Base-by-base conservation (phyloP, 1,284 basidiomycete species). In the Puccinia novopanici region DNA sequence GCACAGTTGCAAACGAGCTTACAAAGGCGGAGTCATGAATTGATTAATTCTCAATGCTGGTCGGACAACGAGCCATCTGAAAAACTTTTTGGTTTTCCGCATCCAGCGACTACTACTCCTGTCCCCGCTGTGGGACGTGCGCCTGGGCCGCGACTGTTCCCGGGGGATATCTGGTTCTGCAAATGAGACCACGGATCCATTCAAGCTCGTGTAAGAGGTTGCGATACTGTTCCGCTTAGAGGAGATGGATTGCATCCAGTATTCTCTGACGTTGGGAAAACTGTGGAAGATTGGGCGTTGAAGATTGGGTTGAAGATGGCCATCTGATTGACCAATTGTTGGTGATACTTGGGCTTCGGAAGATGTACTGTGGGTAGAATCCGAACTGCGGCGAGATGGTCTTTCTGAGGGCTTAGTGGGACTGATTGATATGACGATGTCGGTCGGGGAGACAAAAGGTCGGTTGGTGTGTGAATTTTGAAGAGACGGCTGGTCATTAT, bases 21-120 rank as follows among this genome's bases (percentile, higher is more conserved):
- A 82, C 73, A 82, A 72, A 34, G 82, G 75, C 13, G 82, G 75
- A 45, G 83, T 84, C 83, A 84, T 84, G 74, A 84, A 85, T 17
- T 75, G 82, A 50, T 80, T 72, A 34, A 85, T 61, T 10, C 45
- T 79, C 54, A 76, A 81, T 37, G 81, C 13, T n/a, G 84, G 84
- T 76, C 48, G 77, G 48, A 80, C 42, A 9, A 84, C 57, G 57
- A 80, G 65, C 24, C 50, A 55, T 75, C 82, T 81, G 42, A 70
- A 27, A 13, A 34, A 19, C 55, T 70, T 61, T n/a, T 70, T 45
- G 13, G 24, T 75, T 61, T 24, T 61, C 24, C 57, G 59, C 13
- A 61, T 48, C 73, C 30, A 61, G 37, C 55, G 83, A 83, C 75
- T 82, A 83, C 75, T 82, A 83, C 61, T 82, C 82, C 54, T 83